Conservation (phyloP, 1,284 basidiomycete species). For the Hymenochaete sp. region DNA sequence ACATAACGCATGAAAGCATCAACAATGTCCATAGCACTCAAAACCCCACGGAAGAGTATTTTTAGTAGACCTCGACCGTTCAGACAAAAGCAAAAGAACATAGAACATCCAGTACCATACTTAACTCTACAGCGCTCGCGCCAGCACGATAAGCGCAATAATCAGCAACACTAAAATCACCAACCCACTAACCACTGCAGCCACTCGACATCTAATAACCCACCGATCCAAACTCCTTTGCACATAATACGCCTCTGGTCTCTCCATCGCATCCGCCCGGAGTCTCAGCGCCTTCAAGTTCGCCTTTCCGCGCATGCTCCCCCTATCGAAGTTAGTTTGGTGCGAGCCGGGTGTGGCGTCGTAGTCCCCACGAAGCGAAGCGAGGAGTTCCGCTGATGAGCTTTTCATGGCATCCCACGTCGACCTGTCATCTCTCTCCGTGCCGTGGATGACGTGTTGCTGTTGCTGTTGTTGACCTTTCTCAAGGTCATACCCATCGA, state of each 20-base stretch:
- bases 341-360: no score
- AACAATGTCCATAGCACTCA: no score
- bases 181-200: conserved; percentile 35
- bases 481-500: no score
- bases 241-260: conserved; percentile 18
- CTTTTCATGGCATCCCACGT: conserved; percentile 25
- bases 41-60: no score
- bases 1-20: no score
- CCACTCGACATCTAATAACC: conserved; percentile 38
- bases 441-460: no score
- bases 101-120: no score
- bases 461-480: no score
- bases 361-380: conserved; percentile 7
- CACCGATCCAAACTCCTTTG: conserved; percentile 30
- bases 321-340: conserved; percentile 21
- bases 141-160: conserved; percentile 32
- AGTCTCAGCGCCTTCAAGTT: conserved; percentile 18
- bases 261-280: conserved; percentile 11
- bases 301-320: conserved; percentile 21
- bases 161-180: conserved; percentile 31
- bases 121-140: conserved; percentile 14
- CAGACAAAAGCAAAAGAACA: no score
- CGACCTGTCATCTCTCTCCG: conserved; percentile 26
- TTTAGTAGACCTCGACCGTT: no score
- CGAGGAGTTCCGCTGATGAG: conserved; percentile 14